Base-by-base conservation (phyloP, 108 stramenopile genomes). In the Skeletonema menzelii region DNA sequence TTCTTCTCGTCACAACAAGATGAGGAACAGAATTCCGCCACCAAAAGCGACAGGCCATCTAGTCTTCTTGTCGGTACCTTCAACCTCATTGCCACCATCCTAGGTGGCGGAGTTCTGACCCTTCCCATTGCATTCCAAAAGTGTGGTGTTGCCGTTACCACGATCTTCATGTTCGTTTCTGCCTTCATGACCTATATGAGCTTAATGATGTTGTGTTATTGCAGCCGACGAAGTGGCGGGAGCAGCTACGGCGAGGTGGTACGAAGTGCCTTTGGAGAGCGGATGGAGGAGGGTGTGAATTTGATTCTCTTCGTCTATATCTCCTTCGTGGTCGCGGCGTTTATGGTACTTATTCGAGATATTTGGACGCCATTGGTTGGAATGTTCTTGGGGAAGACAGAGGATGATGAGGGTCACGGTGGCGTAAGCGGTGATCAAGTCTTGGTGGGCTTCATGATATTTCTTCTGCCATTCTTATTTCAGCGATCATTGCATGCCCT, bases 311-410 rank as follows among this genome's bases (percentile, higher is more conserved):
- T 85, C 56, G 56, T 84, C 10, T 83, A 92, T 70, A 65, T 89
- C 20, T 28, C 82, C 13, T 90, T 93, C 68, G 91, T 89, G 5
- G 67, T 92, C 27, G 76, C 88, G 5, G 95, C 82, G 0, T 96
- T 91, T 67, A 93, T 93, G 92, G 88, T 96, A 3, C 61, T 96
- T 53, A 83, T 87, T 26, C 69, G 86, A 56, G 91, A 92, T 67
- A 87, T 95, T 27, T 90, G 89, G 91, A 82, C 86, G 12, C 81
- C 87, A 11, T 63, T 86, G 28, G 69, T 86, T 8, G 68, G 19
- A 44, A 8, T 37, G 63, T 22, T 64, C 24, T 31, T 22, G 11
- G 31, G 31, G 5, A 12, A 37, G 2, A 12, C 35, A 37, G 35
- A 37, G 10, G 34, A 1, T 8, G 35, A 37, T 2, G 35, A 37